Conservation (phyloP, 345 rosid genomes). For the Aquilaria malaccensis region DNA sequence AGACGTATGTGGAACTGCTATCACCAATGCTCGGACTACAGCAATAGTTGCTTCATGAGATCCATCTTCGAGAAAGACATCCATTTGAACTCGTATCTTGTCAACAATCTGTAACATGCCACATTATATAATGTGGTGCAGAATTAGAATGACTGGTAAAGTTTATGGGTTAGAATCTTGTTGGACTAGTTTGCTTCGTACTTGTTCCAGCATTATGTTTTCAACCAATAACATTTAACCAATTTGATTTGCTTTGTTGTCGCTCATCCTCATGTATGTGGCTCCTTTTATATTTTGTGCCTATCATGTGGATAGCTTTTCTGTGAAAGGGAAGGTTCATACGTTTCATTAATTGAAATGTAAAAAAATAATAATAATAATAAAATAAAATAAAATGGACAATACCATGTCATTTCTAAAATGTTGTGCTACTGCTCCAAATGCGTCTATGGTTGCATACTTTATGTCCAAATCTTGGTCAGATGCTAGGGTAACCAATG, state of each 20-base stretch:
- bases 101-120: conserved; percentile 64
- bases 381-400: background rate
- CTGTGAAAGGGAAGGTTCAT: background rate
- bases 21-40: conserved; percentile 68
- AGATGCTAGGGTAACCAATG: conserved; percentile 82
- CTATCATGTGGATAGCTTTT: background rate
- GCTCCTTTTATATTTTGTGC: background rate
- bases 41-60: conserved; percentile 84
- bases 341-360: background rate
- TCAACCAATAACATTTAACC: too few relatives aligned
- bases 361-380: background rate
- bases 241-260: background rate
- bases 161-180: too few relatives aligned
- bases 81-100: conserved; percentile 92
- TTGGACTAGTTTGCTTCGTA: too few relatives aligned
- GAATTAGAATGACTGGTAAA: too few relatives aligned
- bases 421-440: conserved; percentile 86
- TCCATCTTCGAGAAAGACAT: conserved; percentile 93
- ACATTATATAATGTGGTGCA: background rate
- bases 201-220: too few relatives aligned
- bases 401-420: conserved; percentile 76
- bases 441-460: conserved; percentile 84
- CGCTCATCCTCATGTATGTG: too few relatives aligned
- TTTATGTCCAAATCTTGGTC: conserved; percentile 79
- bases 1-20: conserved; percentile 82